A percentile compares a stretch with the other conserved stretches of the same genome.
Conservation (phyloP, 371 early-diverging fungal genomes). For the Phascolomyces articulosus region DNA sequence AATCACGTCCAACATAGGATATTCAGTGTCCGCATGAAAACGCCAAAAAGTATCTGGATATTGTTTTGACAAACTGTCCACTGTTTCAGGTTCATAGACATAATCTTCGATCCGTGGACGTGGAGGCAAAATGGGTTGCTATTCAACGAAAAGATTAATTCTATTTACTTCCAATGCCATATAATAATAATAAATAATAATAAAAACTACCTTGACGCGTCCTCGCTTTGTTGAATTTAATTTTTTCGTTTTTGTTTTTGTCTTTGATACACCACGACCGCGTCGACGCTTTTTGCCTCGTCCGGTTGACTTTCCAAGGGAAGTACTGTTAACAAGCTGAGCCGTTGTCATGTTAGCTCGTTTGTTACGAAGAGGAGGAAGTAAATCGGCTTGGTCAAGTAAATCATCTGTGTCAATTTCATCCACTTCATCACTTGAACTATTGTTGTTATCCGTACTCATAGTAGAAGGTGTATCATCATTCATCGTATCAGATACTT, state of each 20-base stretch:
- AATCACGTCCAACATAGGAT: conserved; percentile 42
- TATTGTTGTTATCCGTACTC: conserved; percentile 2
- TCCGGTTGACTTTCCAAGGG: not conserved
- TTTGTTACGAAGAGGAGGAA: conserved; percentile 19
- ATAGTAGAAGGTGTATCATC: conserved; percentile 6
- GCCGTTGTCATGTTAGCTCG: conserved; percentile 4
- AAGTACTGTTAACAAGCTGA: not conserved
- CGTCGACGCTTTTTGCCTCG: not conserved
- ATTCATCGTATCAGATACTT: conserved; percentile 5
- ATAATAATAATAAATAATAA: not conserved
- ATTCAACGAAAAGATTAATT: too few relatives aligned
- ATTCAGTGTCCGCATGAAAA: conserved; percentile 24
- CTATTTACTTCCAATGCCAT: too few relatives aligned
- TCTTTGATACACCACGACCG: not conserved
- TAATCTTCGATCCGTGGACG: conserved; percentile 11
- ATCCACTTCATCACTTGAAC: conserved; percentile 16
- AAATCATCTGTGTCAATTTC: conserved; percentile 23
- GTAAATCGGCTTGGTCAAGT: conserved; percentile 12
- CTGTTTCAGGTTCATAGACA: conserved; percentile 43
- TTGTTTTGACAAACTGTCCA: conserved; percentile 44
- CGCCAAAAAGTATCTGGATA: conserved; percentile 27
- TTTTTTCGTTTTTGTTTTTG: conserved; percentile 5
- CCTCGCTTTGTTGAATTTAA: not conserved
- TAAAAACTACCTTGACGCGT: not conserved
- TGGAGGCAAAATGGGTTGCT: not conserved